Percentiles rank a stretch among this genome's conserved stretches.
Conservation (phyloP, 2,329 filamentous ascomycete genomes). For the Mycosphaerella sp. region DNA sequence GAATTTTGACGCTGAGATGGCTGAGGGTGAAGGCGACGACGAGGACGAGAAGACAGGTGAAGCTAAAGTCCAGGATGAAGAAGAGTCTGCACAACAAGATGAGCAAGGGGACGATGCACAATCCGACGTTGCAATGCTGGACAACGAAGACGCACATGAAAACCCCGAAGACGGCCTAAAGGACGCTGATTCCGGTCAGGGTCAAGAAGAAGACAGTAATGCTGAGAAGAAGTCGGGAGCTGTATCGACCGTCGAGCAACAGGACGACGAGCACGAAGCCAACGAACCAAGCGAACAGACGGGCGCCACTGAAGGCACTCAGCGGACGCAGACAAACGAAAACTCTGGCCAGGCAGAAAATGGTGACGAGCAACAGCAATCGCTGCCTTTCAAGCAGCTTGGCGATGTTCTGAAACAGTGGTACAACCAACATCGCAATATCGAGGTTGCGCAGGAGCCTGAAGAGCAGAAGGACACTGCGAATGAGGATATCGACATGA, state of each 20-base stretch:
- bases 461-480: conserved; percentile 49
- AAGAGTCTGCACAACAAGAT: conserved; percentile 34
- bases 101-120: conserved; percentile 36
- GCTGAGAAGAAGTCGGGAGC: conserved; percentile 34
- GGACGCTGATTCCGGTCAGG: conserved; percentile 39
- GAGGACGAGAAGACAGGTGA: conserved; percentile 23
- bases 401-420: conserved; percentile 89
- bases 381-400: conserved; percentile 83
- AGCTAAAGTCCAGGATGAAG: conserved; percentile 30
- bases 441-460: conserved; percentile 51
- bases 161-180: conserved; percentile 43
- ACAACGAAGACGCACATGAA: conserved; percentile 32
- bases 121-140: conserved; percentile 40
- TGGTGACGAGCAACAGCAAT: conserved; percentile 28
- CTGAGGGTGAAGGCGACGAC: conserved; percentile 19
- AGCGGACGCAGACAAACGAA: conserved; percentile 17
- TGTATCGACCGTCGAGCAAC: conserved; percentile 38
- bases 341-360: conserved; percentile 18
- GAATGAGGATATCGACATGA: conserved; percentile 53
- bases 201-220: conserved; percentile 38
- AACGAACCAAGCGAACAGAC: conserved; percentile 23
- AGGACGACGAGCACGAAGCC: conserved; percentile 21
- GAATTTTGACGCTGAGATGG: conserved; percentile 23
- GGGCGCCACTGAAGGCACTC: conserved; percentile 23
- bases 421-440: conserved; percentile 83